A percentile compares a stretch with the other conserved stretches of the same genome.
phyloP scores from a whole-genome alignment of 148 eudicot genomes.

The Beta vulgaris region DNA sequence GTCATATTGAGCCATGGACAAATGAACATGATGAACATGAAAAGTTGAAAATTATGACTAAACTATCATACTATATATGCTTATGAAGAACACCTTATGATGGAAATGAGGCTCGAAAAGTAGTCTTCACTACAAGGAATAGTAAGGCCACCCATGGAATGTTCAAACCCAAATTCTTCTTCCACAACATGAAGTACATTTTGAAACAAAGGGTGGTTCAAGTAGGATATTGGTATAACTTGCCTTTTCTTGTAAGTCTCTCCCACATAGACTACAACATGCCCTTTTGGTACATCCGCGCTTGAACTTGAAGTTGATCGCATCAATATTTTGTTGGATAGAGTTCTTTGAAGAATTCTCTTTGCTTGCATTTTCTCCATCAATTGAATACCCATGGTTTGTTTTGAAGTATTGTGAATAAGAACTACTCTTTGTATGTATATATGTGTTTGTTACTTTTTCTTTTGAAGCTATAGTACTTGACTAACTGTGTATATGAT shows the following conservation, averaged over 20 bases:
- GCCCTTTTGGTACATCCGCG: slow-evolving; percentile 40
- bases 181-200: slow-evolving; percentile 39
- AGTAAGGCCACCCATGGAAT: slow-evolving; percentile 60
- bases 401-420: too few species aligned
- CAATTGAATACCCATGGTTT: slow-evolving; percentile 26
- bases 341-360: slow-evolving; percentile 24
- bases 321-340: slow-evolving; percentile 19
- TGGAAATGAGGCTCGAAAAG: slow-evolving; percentile 36
- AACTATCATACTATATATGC: neutral
- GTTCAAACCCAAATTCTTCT: slow-evolving; percentile 53
- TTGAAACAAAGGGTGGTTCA: slow-evolving; percentile 47
- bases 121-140: slow-evolving; percentile 53
- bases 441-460: too few species aligned
- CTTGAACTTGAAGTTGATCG: slow-evolving; percentile 11
- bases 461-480: neutral
- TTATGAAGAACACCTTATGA: slow-evolving; percentile 27
- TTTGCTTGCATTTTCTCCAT: slow-evolving; percentile 30
- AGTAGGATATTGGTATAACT: slow-evolving; percentile 43
- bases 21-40: neutral
- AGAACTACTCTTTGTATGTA: too few species aligned
- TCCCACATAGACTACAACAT: slow-evolving; percentile 53
- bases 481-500: neutral
- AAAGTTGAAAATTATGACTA: neutral
- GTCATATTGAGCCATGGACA: slow-evolving; percentile 3
- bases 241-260: slow-evolving; percentile 41